A percentile compares a stretch with the other conserved stretches of the same genome.
phyloP scores from a whole-genome alignment of 2,329 filamentous ascomycete species.

The Elsinoe perseae region DNA sequence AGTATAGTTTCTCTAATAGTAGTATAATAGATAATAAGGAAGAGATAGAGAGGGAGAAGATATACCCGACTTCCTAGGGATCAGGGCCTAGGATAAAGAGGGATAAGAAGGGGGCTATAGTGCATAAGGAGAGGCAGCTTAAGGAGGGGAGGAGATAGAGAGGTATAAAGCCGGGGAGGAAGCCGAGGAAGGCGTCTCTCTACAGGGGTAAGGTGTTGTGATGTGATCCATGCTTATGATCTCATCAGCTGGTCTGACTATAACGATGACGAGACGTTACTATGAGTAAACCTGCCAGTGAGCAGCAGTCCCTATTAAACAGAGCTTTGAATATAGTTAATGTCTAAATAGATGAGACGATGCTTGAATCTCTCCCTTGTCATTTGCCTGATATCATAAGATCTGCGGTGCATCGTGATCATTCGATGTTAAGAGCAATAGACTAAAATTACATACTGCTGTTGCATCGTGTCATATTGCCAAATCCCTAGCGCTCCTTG shows the following conservation, averaged over 20 bases:
- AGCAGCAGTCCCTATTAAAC: not conserved
- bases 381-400: not conserved
- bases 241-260: not conserved
- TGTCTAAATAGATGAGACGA: slow-evolving; percentile 1
- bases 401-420: not conserved
- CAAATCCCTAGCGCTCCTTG: not conserved
- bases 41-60: too few relatives aligned
- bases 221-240: not conserved
- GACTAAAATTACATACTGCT: not conserved
- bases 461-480: not conserved
- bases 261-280: not conserved
- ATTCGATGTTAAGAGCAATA: slow-evolving; percentile 4
- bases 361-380: not conserved
- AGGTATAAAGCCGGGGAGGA: not conserved
- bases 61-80: too few relatives aligned
- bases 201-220: not conserved
- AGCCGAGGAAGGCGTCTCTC: not conserved
- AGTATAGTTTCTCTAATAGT: too few relatives aligned
- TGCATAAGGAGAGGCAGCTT: too few relatives aligned
- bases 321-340: not conserved
- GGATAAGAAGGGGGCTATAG: too few relatives aligned
- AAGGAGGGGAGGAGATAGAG: too few relatives aligned
- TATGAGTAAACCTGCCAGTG: not conserved
- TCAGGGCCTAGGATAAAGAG: too few relatives aligned
- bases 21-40: too few relatives aligned